Evolutionary conservation across 352 stramenopile species (phyloP).

Genomic region (Phytophthora citrophthora): DNA sequence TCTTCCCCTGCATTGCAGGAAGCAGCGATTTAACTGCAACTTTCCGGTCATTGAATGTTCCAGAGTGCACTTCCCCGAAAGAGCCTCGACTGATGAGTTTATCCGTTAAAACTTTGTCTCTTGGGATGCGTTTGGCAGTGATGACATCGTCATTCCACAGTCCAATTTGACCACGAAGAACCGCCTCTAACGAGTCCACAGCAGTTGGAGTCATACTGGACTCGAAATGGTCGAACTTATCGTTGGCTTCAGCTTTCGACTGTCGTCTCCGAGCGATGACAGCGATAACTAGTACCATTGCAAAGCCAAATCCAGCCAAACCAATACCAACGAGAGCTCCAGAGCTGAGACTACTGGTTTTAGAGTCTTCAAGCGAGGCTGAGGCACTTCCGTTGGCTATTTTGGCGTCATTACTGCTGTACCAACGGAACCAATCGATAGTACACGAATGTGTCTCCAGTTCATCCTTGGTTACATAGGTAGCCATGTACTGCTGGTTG

Average conservation of each 20-base stretch:
- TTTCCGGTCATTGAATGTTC: slow-evolving; percentile 35
- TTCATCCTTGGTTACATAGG: slow-evolving; percentile 12
- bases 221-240: slow-evolving; percentile 17
- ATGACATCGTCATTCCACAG: slow-evolving; percentile 51
- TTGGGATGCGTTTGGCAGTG: slow-evolving; percentile 44
- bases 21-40: slow-evolving; percentile 51
- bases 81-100: slow-evolving; percentile 38
- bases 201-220: slow-evolving; percentile 21
- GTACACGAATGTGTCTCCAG: slow-evolving; percentile 24
- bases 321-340: slow-evolving; percentile 25
- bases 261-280: slow-evolving; percentile 21
- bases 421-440: slow-evolving; percentile 28
- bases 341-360: slow-evolving; percentile 1
- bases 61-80: slow-evolving; percentile 44
- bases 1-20: slow-evolving; percentile 26
- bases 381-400: slow-evolving; percentile 2
- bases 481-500: slow-evolving; percentile 22
- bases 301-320: slow-evolving; percentile 16
- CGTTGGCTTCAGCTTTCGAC: slow-evolving; percentile 1
- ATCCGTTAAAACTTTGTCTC: slow-evolving; percentile 38
- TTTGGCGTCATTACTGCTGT: slow-evolving; percentile 31
- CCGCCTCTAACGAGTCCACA: slow-evolving; percentile 22
- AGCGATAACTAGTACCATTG: slow-evolving; percentile 8
- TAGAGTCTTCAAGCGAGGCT: background rate
- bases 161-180: slow-evolving; percentile 24